These are phyloP conservation scores for Corylus avellana DNA, from an alignment of 306 rosid species.

Conservation along the genomic window DNA sequence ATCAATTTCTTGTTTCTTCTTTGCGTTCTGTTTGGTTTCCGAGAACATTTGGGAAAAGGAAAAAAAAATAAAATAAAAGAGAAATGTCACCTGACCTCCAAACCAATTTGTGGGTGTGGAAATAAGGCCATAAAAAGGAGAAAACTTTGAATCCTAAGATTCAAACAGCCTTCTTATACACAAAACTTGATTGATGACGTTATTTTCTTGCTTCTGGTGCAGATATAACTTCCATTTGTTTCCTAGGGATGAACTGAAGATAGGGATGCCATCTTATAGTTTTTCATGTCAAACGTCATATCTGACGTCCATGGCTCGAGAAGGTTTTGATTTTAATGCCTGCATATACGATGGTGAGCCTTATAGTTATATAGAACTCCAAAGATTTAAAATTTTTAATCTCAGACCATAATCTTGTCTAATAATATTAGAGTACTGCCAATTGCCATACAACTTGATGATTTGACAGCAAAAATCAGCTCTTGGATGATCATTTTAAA, in stretches of 20 bases:
- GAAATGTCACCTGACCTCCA: too few species aligned
- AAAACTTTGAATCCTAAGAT: too few species aligned
- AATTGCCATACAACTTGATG: too few species aligned
- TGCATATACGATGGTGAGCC: conserved; percentile 75
- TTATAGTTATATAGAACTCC: neutral
- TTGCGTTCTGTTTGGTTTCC: too few species aligned
- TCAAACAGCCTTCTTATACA: neutral
- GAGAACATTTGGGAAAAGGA: too few species aligned
- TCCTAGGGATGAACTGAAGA: conserved; percentile 79
- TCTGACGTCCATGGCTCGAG: conserved; percentile 69
- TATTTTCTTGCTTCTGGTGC: conserved; percentile 29
- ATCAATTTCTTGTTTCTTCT: too few species aligned
- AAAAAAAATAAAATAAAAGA: too few species aligned
- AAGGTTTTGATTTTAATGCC: conserved; percentile 85
- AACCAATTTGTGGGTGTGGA: too few species aligned
- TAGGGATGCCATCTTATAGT: conserved; percentile 85
- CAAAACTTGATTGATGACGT: neutral
- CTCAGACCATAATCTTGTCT: neutral
- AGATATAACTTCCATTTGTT: conserved; percentile 83
- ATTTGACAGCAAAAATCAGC: too few species aligned
- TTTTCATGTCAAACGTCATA: conserved; percentile 74
- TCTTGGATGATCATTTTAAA: too few species aligned
- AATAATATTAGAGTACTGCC: neutral
- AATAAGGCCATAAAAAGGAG: too few species aligned
- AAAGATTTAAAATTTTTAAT: neutral